Evolutionary conservation across 257 asterid species (phyloP).

Genomic region (Henckelia pumila): DNA sequence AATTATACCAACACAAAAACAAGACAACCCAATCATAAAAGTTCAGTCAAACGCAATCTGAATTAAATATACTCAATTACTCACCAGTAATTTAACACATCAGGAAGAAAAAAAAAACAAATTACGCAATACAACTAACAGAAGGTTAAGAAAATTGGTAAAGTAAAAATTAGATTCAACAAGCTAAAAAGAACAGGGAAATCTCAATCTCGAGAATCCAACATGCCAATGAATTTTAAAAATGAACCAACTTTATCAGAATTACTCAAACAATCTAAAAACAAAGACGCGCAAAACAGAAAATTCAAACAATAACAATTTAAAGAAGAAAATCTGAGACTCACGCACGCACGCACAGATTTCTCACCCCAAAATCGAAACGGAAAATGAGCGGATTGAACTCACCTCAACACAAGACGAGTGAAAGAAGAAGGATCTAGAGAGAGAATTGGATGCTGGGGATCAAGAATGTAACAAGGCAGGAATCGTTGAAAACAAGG

Average conservation of each 20-base stretch:
- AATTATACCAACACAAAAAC: neutral
- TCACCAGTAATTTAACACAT: neutral
- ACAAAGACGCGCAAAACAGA: neutral
- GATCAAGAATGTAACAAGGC: slow-evolving; percentile 42
- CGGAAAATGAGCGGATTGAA: slow-evolving; percentile 29
- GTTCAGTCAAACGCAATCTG: neutral
- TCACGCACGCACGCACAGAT: slow-evolving; percentile 10
- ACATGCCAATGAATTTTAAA: neutral
- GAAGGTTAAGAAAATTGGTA: neutral
- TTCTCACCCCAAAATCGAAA: neutral
- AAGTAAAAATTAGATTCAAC: neutral
- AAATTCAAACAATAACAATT: slow-evolving; percentile 21
- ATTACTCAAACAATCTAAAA: neutral
- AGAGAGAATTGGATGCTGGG: slow-evolving; percentile 35
- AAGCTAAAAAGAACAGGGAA: slow-evolving; percentile 3
- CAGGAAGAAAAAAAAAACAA: slow-evolving; percentile 12
- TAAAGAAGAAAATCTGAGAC: slow-evolving; percentile 13
- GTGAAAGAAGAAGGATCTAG: slow-evolving; percentile 34
- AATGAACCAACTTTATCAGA: slow-evolving; percentile 6
- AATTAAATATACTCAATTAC: neutral
- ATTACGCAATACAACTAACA: neutral
- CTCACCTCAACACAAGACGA: slow-evolving; percentile 34
- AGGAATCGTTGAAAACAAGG: slow-evolving; percentile 47
- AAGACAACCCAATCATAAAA: neutral
- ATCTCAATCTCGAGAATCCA: slow-evolving; percentile 8